Evolutionary conservation across 2,329 filamentous ascomycete species (phyloP).

Genomic region (Monilinia fructicola): DNA sequence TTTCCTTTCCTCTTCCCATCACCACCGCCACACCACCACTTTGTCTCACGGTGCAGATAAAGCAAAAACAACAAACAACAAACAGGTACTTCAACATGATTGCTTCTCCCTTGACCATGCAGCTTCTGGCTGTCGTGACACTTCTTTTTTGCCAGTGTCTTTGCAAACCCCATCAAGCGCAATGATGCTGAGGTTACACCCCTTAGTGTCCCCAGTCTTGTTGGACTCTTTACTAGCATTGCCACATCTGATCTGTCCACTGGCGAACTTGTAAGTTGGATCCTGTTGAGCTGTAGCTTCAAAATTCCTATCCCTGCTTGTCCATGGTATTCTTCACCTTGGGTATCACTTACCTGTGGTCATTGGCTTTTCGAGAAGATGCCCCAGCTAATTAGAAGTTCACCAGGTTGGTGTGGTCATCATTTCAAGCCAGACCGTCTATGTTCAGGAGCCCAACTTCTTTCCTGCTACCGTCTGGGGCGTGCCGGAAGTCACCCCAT

Average conservation of each 20-base stretch:
- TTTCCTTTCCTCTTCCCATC: not conserved
- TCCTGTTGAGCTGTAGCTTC: too few species aligned
- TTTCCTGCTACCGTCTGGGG: not conserved
- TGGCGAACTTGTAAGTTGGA: not conserved
- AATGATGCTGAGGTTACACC: not conserved
- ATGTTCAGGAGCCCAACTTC: conserved; percentile 12
- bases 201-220: not conserved
- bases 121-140: not conserved
- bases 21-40: too few species aligned
- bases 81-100: not conserved
- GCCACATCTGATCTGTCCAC: not conserved
- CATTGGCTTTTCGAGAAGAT: not conserved
- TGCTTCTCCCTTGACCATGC: not conserved
- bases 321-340: not conserved
- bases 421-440: conserved; percentile 13
- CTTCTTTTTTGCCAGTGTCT: not conserved
- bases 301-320: not conserved
- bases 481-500: not conserved
- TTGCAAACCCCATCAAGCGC: not conserved
- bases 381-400: not conserved
- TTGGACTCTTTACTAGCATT: not conserved
- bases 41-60: not conserved
- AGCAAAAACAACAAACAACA: not conserved
- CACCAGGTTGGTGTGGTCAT: not conserved
- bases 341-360: not conserved